Evolutionary conservation across 441 rosid species (phyloP), one percentile per base, ranked within the genome.

Genomic region (Sinapis alba): DNA sequence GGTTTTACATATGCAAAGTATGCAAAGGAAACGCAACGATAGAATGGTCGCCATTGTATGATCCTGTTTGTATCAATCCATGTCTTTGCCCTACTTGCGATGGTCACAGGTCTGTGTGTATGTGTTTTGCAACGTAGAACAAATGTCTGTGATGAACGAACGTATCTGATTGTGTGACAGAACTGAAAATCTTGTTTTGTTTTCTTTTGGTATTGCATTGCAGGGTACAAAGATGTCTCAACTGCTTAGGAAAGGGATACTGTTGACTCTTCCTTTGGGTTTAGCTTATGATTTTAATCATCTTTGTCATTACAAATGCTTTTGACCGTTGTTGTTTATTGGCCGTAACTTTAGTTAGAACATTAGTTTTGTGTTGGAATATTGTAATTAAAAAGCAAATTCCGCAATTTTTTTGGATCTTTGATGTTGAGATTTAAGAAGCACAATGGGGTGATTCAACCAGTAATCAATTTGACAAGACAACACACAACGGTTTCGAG

Each of bases 81-180:
- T 88, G 93, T 74, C 82, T 91, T 77, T 94, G 98, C 81, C 97
- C 97, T 70, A 90, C 97, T 11, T 94, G 97, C 68, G 96, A 91
- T 70, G 98, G 97, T 51, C 69, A 89, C 80, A 86, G 96, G 16
- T n/a, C n/a, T n/a, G n/a, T n/a, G n/a, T n/a, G n/a, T n/a, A n/a
- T n/a, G n/a, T n/a, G n/a, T n/a, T n/a, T n/a, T n/a, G n/a, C n/a
- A n/a, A n/a, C n/a, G n/a, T n/a, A n/a, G n/a, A n/a, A n/a, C n/a
- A n/a, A n/a, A n/a, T n/a, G n/a, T n/a, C n/a, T n/a, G n/a, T n/a
- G n/a, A n/a, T n/a, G n/a, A n/a, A n/a, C n/a, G n/a, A n/a, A n/a
- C n/a, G 24, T 38, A 24, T 5, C 50, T 26, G 28, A 66, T 34
- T 65, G 9, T 65, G 9, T 77, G 16, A 43, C 72, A 30, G 15